phyloP scores from a whole-genome alignment of 1,139 yeast genomes.

The Diutina scorzettiae region DNA sequence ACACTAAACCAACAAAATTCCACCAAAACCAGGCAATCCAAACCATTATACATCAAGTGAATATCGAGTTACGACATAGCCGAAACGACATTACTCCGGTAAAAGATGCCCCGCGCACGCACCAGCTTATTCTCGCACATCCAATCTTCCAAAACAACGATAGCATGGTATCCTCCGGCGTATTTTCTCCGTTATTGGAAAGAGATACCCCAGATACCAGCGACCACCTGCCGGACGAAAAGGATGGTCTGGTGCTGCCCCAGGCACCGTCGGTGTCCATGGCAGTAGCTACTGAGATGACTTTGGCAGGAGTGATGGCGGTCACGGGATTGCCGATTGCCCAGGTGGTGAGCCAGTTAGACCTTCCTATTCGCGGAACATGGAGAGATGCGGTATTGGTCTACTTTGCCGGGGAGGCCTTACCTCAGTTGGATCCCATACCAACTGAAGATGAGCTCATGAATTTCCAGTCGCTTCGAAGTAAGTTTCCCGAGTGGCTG shows the following conservation, averaged over 20 bases:
- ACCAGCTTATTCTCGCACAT: not conserved
- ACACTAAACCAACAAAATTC: too few species aligned
- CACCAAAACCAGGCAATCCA: too few species aligned
- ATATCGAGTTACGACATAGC: too few species aligned
- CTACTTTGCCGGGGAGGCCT: too few species aligned
- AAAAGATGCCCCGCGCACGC: constrained; percentile 1
- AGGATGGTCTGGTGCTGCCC: constrained; percentile 1
- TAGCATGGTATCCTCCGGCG: not conserved
- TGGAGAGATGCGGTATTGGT: not conserved
- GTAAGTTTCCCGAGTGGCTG: not conserved
- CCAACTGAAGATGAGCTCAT: too few species aligned
- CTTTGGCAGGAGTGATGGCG: not conserved
- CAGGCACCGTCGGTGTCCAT: not conserved
- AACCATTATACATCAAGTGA: too few species aligned
- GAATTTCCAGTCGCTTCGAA: too few species aligned
- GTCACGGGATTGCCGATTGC: not conserved
- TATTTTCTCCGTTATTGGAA: not conserved
- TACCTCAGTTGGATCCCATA: too few species aligned
- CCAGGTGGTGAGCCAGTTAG: not conserved
- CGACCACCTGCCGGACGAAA: constrained; percentile 5
- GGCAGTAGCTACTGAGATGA: not conserved
- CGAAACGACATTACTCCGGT: not conserved
- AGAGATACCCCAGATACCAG: constrained; percentile 3
- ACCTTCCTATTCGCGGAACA: not conserved
- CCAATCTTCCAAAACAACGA: not conserved